These are phyloP conservation scores for Pholiota adiposa DNA, from an alignment of 1,284 basidiomycete species.

Conservation along the genomic window DNA sequence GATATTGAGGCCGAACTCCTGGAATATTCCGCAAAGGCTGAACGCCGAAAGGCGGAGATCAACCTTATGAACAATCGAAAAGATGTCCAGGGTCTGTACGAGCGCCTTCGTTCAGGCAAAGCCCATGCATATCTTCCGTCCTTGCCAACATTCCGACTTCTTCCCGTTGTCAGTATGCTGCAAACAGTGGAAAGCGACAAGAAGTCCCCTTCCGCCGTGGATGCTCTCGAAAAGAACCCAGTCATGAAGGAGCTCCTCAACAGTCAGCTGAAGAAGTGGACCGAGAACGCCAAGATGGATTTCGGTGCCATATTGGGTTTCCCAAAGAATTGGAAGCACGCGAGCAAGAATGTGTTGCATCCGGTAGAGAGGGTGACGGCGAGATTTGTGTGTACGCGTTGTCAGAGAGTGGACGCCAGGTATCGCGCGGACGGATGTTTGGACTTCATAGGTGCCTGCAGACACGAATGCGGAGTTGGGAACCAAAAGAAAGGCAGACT, in stretches of 20 bases:
- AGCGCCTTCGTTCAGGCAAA: conserved; percentile 30
- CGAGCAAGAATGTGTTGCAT: conserved; percentile 49
- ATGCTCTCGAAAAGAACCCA: conserved; percentile 31
- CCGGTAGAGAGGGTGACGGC: conserved; percentile 62
- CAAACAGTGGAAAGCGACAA: conserved; percentile 27
- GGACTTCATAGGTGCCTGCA: conserved; percentile 59
- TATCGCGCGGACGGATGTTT: conserved; percentile 48
- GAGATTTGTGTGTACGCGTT: conserved; percentile 59
- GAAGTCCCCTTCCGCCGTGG: conserved; percentile 22
- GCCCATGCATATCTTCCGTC: conserved; percentile 29
- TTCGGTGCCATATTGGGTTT: conserved; percentile 54
- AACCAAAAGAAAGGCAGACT: conserved; percentile 31
- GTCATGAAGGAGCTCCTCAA: conserved; percentile 41
- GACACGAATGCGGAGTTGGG: conserved; percentile 51
- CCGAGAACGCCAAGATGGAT: conserved; percentile 40
- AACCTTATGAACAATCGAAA: conserved; percentile 22
- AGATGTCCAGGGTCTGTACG: conserved; percentile 31
- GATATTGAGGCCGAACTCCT: conserved; percentile 22
- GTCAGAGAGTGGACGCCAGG: conserved; percentile 39
- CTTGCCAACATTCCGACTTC: conserved; percentile 32
- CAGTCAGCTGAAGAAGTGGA: conserved; percentile 54
- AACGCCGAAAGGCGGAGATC: conserved; percentile 16
- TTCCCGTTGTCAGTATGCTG: conserved; percentile 33
- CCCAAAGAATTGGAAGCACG: conserved; percentile 49
- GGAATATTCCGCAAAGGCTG: conserved; percentile 15